Base-by-base conservation (phyloP, 805 yeast species). In the Limtongia smithiae region DNA sequence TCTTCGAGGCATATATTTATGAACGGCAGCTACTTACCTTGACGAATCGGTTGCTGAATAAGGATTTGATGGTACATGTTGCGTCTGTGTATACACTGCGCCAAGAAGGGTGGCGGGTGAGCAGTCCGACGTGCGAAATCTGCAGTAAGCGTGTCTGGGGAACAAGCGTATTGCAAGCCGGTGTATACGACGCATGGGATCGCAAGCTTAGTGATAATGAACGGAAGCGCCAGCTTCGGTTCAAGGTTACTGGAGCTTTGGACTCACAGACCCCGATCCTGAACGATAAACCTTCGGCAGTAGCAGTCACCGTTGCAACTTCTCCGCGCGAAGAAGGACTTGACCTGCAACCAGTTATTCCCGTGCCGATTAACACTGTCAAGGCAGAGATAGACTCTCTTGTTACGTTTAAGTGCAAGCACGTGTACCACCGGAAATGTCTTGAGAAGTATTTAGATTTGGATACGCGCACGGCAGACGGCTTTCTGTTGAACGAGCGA, bases 61-160 rank as follows among this genome's bases (percentile, higher is more conserved):
- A 48, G 17, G 58, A 54, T 43, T 22, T 54, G 35, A 52, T 54
- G 57, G 58, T 54, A 14, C 54, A 53, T 31, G 58, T 54, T 15
- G 25, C 48, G 11, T 34, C 46, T 25, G 57, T 45, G 20, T 53
- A 51, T 28, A n/a, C 11, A 12, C 24, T 54, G 21, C 57, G 58
- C n/a, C 51, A 48, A 30, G 46, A 53, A 27, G 58, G 58, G 9
- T 52, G 58, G 57, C 49, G 51, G 9, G 50, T 43, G 4, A 28
- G 40, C 17, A 45, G 40, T 34, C 44, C 48, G 15, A 37, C 36
- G 27, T 59, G 62, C 42, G 61, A 56, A 44, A 44, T 50, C 11
- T 59, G 62, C 40, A 62, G 62, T 12, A 39, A 42, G 28, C 44
- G 46, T 33, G 45, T 55, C n/a, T 54, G 57, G 51, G 62, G 62